A percentile compares a stretch with the other conserved stretches of the same genome.
Evolutionary conservation across 2,329 filamentous ascomycete species (phyloP).

Genomic region (Peltaster fructicola): DNA sequence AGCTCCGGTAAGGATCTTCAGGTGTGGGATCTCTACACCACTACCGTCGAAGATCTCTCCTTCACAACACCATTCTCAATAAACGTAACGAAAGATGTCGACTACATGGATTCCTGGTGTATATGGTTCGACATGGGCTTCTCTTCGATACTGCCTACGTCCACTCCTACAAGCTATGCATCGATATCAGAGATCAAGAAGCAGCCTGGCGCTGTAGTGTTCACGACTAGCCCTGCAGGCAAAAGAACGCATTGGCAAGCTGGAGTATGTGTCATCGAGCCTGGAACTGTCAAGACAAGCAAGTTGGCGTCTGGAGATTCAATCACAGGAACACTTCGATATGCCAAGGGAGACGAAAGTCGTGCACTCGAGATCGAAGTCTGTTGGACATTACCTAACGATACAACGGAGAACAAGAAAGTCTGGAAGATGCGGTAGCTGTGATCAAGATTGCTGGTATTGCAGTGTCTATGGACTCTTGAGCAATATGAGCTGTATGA

Average conservation of each 20-base stretch:
- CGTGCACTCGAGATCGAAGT: conserved; percentile 23
- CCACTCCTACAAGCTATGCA: conserved; percentile 30
- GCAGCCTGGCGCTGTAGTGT: conserved; percentile 51
- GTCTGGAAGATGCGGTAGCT: conserved; percentile 17
- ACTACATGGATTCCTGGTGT: conserved; percentile 66
- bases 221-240: conserved; percentile 67
- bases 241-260: conserved; percentile 84
- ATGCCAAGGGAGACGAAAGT: conserved; percentile 16
- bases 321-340: conserved; percentile 4
- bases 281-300: conserved; percentile 25
- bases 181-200: conserved; percentile 21
- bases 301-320: conserved; percentile 2
- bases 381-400: conserved; percentile 19
- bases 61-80: conserved; percentile 55
- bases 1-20: conserved; percentile 45
- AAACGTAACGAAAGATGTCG: conserved; percentile 42
- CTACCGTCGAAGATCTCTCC: conserved; percentile 52
- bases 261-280: conserved; percentile 54
- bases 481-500: neutral
- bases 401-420: conserved; percentile 10
- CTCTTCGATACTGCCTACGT: conserved; percentile 38
- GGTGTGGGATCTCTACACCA: conserved; percentile 58
- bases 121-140: conserved; percentile 96
- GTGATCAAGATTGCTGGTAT: neutral
- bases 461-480: neutral